Evolutionary conservation across 202 grass and related monocot species (phyloP).

Genomic region (Bolboschoenoplectus hybrid): DNA sequence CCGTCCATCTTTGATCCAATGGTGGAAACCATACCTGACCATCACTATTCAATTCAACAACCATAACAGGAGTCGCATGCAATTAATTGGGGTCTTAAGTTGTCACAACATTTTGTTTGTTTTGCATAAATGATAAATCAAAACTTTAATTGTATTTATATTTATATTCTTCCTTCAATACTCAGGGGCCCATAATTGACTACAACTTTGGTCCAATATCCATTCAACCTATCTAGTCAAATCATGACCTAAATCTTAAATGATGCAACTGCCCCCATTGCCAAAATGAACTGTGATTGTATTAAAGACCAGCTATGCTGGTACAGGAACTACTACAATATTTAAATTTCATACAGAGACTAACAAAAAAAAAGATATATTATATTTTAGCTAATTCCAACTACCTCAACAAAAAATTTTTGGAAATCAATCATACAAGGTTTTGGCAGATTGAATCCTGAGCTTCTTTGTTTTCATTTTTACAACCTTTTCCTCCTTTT

Average conservation of each 20-base stretch:
- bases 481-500: constrained; percentile 60
- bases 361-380: constrained; percentile 3
- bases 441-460: constrained; percentile 74
- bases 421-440: constrained; percentile 61
- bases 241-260: not conserved
- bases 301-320: not conserved
- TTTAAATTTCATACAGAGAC: not conserved
- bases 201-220: not conserved
- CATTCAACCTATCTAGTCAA: not conserved
- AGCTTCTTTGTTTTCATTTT: constrained; percentile 71
- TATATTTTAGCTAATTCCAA: not conserved
- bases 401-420: not conserved
- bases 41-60: not conserved
- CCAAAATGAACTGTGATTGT: not conserved
- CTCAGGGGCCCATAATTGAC: not conserved
- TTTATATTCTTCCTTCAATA: not conserved
- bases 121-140: not conserved
- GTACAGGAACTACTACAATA: too few species aligned
- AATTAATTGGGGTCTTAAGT: not conserved
- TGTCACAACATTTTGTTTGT: not conserved
- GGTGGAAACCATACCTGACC: not conserved
- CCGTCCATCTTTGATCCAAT: not conserved
- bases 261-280: not conserved
- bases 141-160: not conserved
- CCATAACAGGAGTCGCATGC: too few species aligned